Conservation (phyloP, 2,329 filamentous ascomycete genomes). For the Cladophialophora psammophila region DNA sequence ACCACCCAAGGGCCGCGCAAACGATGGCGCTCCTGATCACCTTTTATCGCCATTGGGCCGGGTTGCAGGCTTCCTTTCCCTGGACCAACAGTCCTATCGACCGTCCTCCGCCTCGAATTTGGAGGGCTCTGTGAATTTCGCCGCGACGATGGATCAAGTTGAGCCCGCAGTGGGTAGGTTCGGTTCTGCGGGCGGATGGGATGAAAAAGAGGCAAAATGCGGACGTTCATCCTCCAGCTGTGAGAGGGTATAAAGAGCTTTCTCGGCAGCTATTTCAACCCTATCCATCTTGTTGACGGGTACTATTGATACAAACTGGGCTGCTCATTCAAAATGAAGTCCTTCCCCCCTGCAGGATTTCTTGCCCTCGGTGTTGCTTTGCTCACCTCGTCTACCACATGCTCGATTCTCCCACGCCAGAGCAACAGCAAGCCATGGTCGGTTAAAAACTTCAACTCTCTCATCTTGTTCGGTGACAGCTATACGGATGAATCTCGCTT, state of each 20-base stretch:
- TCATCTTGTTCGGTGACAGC: conserved; percentile 77
- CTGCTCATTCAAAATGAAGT: neutral
- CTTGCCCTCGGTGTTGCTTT: conserved; percentile 2
- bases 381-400: conserved; percentile 3
- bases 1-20: neutral
- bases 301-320: neutral
- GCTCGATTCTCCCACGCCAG: conserved; percentile 19
- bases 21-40: neutral
- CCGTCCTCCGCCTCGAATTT: neutral
- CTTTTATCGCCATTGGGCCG: neutral
- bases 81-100: neutral
- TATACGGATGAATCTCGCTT: conserved; percentile 77
- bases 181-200: neutral
- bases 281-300: neutral
- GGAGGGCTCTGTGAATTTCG: neutral
- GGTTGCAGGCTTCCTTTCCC: neutral
- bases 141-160: neutral
- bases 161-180: neutral
- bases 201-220: neutral
- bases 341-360: neutral
- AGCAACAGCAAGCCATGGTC: conserved; percentile 38
- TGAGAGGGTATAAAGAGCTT: neutral
- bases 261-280: neutral
- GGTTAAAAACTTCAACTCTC: conserved; percentile 62
- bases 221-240: neutral